Evolutionary conservation across 345 rosid genomes (phyloP).

Genomic region (Eucalyptus cloeziana): DNA sequence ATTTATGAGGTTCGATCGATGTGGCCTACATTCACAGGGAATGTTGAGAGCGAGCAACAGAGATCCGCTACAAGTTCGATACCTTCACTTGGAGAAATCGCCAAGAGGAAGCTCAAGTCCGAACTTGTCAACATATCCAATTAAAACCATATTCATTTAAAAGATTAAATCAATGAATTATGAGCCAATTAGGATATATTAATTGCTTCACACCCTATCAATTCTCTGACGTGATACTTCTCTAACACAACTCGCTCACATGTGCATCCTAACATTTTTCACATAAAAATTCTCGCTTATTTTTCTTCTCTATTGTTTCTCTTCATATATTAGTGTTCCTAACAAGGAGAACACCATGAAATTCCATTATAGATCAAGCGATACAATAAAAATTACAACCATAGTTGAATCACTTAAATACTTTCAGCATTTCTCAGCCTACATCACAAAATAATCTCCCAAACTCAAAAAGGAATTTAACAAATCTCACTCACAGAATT

Average conservation of each 20-base stretch:
- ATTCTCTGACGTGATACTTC: accelerated
- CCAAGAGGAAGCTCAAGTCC: too few relatives aligned
- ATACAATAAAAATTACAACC: neutral
- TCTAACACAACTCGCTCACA: too few relatives aligned
- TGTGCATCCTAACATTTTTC: too few relatives aligned
- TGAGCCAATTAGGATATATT: accelerated
- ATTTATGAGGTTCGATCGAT: neutral
- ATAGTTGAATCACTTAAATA: neutral
- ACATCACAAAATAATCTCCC: neutral
- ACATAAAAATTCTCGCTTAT: too few relatives aligned
- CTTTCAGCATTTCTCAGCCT: neutral
- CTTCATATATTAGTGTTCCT: too few relatives aligned
- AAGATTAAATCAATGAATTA: too few relatives aligned
- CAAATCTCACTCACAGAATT: neutral
- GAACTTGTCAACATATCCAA: accelerated
- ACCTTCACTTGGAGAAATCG: too few relatives aligned
- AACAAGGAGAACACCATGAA: neutral
- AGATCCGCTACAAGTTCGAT: too few relatives aligned
- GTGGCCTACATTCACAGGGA: accelerated
- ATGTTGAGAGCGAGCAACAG: too few relatives aligned
- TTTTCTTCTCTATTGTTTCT: too few relatives aligned
- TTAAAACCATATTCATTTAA: too few relatives aligned
- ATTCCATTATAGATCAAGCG: neutral
- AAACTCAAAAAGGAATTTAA: neutral
- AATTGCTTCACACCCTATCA: accelerated